phyloP scores from a whole-genome alignment of 257 asterid species.

The Solanum lycopersicoides region DNA sequence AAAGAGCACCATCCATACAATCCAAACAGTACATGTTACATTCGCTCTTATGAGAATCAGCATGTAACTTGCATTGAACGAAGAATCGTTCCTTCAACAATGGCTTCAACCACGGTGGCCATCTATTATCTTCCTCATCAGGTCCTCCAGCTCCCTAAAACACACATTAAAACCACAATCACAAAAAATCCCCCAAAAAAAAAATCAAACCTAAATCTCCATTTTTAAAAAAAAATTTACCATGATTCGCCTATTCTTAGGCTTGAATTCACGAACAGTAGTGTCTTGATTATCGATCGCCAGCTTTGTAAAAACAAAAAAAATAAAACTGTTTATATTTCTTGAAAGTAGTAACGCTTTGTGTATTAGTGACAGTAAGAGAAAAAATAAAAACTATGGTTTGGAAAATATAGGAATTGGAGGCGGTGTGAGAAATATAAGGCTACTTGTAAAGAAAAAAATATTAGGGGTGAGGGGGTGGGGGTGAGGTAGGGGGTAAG shows the following conservation, averaged over 20 bases:
- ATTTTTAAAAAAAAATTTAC: slow-evolving; percentile 3
- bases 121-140: slow-evolving; percentile 53
- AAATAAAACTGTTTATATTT: slow-evolving; percentile 5
- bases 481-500: background rate
- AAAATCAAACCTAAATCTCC: background rate
- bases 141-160: slow-evolving; percentile 62
- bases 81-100: slow-evolving; percentile 35
- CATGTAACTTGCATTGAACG: slow-evolving; percentile 44
- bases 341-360: slow-evolving; percentile 13
- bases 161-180: background rate
- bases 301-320: slow-evolving; percentile 35
- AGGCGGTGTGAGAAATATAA: slow-evolving; percentile 25
- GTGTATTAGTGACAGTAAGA: background rate
- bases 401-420: slow-evolving; percentile 14
- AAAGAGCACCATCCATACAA: slow-evolving; percentile 48
- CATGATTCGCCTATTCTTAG: slow-evolving; percentile 68
- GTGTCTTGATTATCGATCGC: slow-evolving; percentile 69
- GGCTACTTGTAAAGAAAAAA: slow-evolving; percentile 12
- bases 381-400: background rate
- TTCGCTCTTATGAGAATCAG: slow-evolving; percentile 50
- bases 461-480: background rate
- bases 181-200: background rate
- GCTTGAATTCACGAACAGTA: slow-evolving; percentile 62
- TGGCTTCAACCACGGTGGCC: slow-evolving; percentile 65
- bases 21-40: slow-evolving; percentile 60